A percentile compares a stretch with the other conserved stretches of the same genome.
Evolutionary conservation across 2,329 filamentous ascomycete species (phyloP).

Genomic region (Periconia sp.): DNA sequence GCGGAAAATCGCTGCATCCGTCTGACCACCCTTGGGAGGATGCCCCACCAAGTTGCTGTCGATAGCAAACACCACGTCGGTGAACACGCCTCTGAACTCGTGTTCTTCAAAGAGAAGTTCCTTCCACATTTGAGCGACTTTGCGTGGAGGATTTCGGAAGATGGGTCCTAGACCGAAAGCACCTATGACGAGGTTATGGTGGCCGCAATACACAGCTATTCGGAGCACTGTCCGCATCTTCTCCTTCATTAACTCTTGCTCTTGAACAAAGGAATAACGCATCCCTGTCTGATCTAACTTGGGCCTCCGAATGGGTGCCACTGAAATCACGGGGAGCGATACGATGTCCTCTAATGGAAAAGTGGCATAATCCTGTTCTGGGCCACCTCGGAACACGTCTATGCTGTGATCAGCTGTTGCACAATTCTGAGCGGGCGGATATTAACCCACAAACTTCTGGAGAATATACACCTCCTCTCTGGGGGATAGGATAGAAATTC

Average conservation of each 20-base stretch:
- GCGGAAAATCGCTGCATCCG: constrained; percentile 46
- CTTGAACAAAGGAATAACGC: constrained; percentile 71
- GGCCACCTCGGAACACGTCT: constrained; percentile 71
- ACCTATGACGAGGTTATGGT: constrained; percentile 45
- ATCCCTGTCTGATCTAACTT: constrained; percentile 69
- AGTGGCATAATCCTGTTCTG: constrained; percentile 50
- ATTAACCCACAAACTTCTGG: constrained; percentile 62
- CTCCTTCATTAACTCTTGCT: constrained; percentile 70
- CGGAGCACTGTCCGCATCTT: constrained; percentile 72
- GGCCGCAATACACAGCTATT: constrained; percentile 58
- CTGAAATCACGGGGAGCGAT: constrained; percentile 70
- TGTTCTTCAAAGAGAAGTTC: constrained; percentile 46
- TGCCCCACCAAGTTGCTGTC: constrained; percentile 39
- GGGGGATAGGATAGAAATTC: constrained; percentile 71
- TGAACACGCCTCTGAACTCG: constrained; percentile 48
- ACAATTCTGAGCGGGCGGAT: not conserved
- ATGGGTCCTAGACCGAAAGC: constrained; percentile 49
- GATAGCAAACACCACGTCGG: constrained; percentile 50
- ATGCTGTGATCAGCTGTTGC: constrained; percentile 5
- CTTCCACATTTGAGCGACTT: constrained; percentile 50
- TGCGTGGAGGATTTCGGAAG: constrained; percentile 47
- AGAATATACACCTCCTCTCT: constrained; percentile 70
- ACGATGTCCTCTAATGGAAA: constrained; percentile 48
- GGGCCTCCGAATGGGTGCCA: constrained; percentile 71
- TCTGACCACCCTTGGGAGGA: constrained; percentile 32